phyloP scores from a whole-genome alignment of 805 yeast genomes.

The Saturnispora gosingensis region DNA sequence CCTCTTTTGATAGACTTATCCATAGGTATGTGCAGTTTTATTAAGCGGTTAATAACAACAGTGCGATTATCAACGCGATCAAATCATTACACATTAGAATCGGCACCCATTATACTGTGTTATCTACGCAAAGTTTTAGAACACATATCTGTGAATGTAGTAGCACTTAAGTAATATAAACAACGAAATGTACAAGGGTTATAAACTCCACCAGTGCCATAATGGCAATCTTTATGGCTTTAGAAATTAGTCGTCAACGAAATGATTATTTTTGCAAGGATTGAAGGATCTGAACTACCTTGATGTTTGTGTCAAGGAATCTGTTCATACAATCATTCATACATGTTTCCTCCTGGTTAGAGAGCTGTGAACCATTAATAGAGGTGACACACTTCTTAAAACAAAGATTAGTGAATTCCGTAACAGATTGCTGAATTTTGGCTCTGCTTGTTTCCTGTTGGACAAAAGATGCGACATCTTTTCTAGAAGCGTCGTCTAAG shows the following conservation, averaged over 20 bases:
- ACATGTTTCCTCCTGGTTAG: slow-evolving; percentile 58
- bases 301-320: slow-evolving; percentile 79
- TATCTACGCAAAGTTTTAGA: not conserved
- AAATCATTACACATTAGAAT: not conserved
- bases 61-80: not conserved
- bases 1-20: slow-evolving; percentile 54
- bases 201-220: not conserved
- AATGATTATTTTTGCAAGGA: slow-evolving; percentile 12
- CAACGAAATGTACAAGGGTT: not conserved
- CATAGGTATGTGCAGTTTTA: slow-evolving; percentile 6
- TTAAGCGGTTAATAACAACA: not conserved
- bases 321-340: slow-evolving; percentile 74
- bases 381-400: slow-evolving; percentile 71
- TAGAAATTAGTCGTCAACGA: not conserved
- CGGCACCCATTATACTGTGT: not conserved
- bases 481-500: slow-evolving; percentile 60
- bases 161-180: not conserved
- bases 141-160: not conserved
- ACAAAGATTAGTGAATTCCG: slow-evolving; percentile 82
- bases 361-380: slow-evolving; percentile 40
- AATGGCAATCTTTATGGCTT: not conserved
- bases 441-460: slow-evolving; percentile 81
- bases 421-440: slow-evolving; percentile 80
- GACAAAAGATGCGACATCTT: slow-evolving; percentile 65
- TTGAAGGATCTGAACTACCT: slow-evolving; percentile 52